phyloP scores from a whole-genome alignment of 73 alveolate genomes.

The Paramecium sexaurelia region DNA sequence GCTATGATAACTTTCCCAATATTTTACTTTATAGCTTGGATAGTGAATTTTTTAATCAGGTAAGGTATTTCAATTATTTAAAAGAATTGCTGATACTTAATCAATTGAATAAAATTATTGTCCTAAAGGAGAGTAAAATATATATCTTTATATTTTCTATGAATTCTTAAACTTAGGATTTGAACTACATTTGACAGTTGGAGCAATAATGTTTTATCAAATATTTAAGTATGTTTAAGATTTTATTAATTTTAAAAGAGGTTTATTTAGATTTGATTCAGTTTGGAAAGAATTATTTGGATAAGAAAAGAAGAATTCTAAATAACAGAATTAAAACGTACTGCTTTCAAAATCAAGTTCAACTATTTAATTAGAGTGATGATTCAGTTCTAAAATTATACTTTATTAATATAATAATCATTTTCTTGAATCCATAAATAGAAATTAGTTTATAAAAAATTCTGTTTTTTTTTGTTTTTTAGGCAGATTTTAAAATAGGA shows the following conservation, averaged over 20 bases:
- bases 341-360: too few species aligned
- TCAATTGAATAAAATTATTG: not conserved
- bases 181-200: not conserved
- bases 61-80: not conserved
- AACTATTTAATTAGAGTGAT: not conserved
- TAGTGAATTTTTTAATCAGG: not conserved
- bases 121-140: not conserved
- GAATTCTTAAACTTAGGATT: not conserved
- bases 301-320: not conserved
- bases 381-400: not conserved
- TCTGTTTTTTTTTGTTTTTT: too few species aligned
- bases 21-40: not conserved
- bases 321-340: too few species aligned
- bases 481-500: too few species aligned
- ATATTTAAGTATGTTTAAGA: not conserved
- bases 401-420: not conserved
- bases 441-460: too few species aligned
- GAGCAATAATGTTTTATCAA: not conserved
- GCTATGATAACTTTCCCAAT: not conserved
- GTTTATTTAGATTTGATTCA: not conserved
- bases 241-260: not conserved
- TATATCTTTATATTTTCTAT: not conserved
- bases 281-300: too few species aligned
- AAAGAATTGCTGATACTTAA: not conserved
- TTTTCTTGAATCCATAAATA: too few species aligned